These are phyloP conservation scores for Metschnikowia gruessii DNA, from an alignment of 805 yeast genomes.

Conservation along the genomic window DNA sequence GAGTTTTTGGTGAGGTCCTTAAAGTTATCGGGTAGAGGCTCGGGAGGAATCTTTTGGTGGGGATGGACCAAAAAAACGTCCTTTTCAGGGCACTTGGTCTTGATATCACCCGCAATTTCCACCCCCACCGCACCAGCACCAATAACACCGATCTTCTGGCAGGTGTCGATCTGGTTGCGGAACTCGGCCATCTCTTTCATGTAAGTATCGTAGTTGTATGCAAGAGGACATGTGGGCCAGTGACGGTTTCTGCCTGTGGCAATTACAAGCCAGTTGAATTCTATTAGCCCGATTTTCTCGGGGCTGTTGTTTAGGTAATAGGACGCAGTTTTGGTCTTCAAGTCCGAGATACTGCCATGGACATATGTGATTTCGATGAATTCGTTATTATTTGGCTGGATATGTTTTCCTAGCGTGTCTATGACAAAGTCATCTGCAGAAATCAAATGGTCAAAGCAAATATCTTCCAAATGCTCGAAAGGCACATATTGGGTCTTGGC, in stretches of 20 bases:
- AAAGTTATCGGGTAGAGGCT: conserved; percentile 33
- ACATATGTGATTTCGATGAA: conserved; percentile 23
- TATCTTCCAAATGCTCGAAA: conserved; percentile 27
- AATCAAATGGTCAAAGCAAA: conserved; percentile 29
- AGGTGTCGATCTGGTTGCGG: conserved; percentile 27
- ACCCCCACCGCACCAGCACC: conserved; percentile 56
- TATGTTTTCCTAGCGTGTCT: conserved; percentile 12
- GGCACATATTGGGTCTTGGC: conserved; percentile 39
- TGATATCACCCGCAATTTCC: conserved; percentile 50
- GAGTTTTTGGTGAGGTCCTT: conserved; percentile 27
- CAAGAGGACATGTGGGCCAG: conserved; percentile 57
- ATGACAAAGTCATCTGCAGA: conserved; percentile 24
- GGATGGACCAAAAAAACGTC: conserved; percentile 40
- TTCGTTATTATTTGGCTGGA: conserved; percentile 15
- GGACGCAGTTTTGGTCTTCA: conserved; percentile 27
- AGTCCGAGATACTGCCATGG: conserved; percentile 33
- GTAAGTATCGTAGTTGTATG: conserved; percentile 34
- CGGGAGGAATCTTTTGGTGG: conserved; percentile 36
- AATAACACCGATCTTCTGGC: conserved; percentile 38
- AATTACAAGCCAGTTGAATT: conserved; percentile 46
- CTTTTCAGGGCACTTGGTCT: conserved; percentile 35
- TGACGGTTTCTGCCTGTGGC: conserved; percentile 51
- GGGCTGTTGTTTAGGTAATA: conserved; percentile 22
- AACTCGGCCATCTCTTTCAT: conserved; percentile 42
- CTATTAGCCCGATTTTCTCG: conserved; percentile 22